Percentiles rank a stretch among this genome's conserved stretches.
Evolutionary conservation across 2,329 filamentous ascomycete species (phyloP).

Genomic region (Lizonia empirigonia): DNA sequence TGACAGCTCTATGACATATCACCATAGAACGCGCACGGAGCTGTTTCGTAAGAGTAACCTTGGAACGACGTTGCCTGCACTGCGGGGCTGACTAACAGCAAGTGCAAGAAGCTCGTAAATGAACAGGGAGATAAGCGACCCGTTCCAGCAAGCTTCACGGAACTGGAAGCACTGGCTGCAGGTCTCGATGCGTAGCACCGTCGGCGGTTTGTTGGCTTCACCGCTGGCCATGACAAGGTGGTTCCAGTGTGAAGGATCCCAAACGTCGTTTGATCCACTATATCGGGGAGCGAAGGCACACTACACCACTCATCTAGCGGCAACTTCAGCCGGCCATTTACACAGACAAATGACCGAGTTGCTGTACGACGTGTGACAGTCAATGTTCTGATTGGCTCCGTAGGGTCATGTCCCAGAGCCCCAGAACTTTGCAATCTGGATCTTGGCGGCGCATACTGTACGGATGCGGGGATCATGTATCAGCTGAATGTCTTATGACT

Average conservation of each 20-base stretch:
- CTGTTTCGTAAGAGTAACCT: slow-evolving; percentile 14
- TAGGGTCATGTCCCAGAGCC: slow-evolving; percentile 16
- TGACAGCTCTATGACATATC: not conserved
- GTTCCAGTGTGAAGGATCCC: not conserved
- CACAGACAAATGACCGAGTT: slow-evolving; percentile 22
- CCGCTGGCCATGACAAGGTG: slow-evolving; percentile 5
- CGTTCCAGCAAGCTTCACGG: not conserved
- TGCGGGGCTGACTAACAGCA: slow-evolving; percentile 17
- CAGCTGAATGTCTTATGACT: slow-evolving; percentile 20
- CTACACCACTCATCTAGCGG: slow-evolving; percentile 11
- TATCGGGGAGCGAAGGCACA: slow-evolving; percentile 4
- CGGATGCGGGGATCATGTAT: slow-evolving; percentile 14
- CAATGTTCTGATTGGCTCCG: slow-evolving; percentile 19
- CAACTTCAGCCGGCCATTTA: slow-evolving; percentile 21
- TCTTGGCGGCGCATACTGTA: slow-evolving; percentile 8
- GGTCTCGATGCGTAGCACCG: not conserved
- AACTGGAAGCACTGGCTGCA: not conserved
- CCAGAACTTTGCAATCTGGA: slow-evolving; percentile 2
- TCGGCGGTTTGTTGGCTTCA: slow-evolving; percentile 1
- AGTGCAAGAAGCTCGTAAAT: slow-evolving; percentile 6
- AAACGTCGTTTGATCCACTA: slow-evolving; percentile 6
- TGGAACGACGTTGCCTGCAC: slow-evolving; percentile 20
- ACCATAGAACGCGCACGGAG: slow-evolving; percentile 13
- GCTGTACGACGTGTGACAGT: slow-evolving; percentile 14
- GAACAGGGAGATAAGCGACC: slow-evolving; percentile 11